phyloP scores from a whole-genome alignment of 208 protist species.

The Trypanosoma cruzi region DNA sequence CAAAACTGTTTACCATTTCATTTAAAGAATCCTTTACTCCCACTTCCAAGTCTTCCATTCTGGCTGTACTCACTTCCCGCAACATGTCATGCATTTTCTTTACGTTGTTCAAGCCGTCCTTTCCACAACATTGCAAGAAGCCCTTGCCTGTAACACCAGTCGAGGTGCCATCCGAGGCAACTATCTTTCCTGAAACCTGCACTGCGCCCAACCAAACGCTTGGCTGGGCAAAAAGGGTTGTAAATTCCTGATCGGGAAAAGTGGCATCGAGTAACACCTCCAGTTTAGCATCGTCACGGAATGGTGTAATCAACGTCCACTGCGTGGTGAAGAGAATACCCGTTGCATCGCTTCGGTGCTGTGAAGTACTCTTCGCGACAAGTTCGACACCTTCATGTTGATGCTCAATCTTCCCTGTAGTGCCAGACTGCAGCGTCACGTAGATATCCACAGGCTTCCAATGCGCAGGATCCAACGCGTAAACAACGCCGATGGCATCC shows the following conservation, averaged over 20 bases:
- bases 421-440: slow-evolving; percentile 35
- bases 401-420: slow-evolving; percentile 31
- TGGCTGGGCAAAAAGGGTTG: slow-evolving; percentile 42
- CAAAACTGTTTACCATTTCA: slow-evolving; percentile 47
- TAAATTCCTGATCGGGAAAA: slow-evolving; percentile 59
- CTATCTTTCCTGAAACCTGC: slow-evolving; percentile 34
- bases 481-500: slow-evolving; percentile 37
- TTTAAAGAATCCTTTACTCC: slow-evolving; percentile 26
- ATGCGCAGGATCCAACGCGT: slow-evolving; percentile 19
- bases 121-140: slow-evolving; percentile 41
- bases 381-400: slow-evolving; percentile 33
- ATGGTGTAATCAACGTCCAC: slow-evolving; percentile 39
- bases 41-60: slow-evolving; percentile 35
- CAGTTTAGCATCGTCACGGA: slow-evolving; percentile 26
- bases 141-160: slow-evolving; percentile 43
- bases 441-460: slow-evolving; percentile 14
- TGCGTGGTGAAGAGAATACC: slow-evolving; percentile 43
- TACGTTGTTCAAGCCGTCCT: slow-evolving; percentile 26
- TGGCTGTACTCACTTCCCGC: slow-evolving; percentile 29
- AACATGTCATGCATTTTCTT: slow-evolving; percentile 32
- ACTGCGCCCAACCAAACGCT: slow-evolving; percentile 59
- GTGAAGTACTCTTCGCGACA: slow-evolving; percentile 17
- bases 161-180: slow-evolving; percentile 33
- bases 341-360: slow-evolving; percentile 42
- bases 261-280: slow-evolving; percentile 38